These are phyloP conservation scores for Aspergillus glaucus DNA, from an alignment of 2,329 filamentous ascomycete genomes.

Conservation along the genomic window DNA sequence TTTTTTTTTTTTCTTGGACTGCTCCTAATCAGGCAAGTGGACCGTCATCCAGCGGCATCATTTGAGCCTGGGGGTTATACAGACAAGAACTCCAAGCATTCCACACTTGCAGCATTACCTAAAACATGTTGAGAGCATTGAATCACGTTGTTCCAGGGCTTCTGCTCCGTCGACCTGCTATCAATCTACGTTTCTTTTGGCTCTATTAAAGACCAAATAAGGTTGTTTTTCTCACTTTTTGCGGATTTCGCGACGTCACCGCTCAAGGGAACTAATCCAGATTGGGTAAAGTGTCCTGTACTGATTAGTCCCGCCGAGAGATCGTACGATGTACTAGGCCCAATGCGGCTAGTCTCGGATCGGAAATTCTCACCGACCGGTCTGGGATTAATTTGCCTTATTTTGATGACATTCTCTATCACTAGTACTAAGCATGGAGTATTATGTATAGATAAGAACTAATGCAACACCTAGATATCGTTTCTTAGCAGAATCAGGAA, in stretches of 20 bases:
- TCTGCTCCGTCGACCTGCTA: too few species aligned
- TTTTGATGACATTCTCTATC: neutral
- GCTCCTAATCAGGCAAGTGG: neutral
- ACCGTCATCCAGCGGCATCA: neutral
- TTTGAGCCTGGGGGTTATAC: neutral
- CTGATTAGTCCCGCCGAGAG: neutral
- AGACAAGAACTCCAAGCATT: too few species aligned
- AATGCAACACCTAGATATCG: neutral
- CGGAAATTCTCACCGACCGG: neutral
- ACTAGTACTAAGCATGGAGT: neutral
- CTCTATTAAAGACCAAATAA: too few species aligned
- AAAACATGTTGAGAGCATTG: too few species aligned
- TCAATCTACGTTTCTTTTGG: too few species aligned
- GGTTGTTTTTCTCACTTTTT: neutral
- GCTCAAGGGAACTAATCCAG: neutral
- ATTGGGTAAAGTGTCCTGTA: neutral
- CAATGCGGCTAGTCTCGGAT: neutral
- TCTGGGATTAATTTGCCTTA: neutral
- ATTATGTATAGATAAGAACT: neutral
- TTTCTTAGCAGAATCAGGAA: neutral
- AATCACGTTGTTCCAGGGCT: too few species aligned
- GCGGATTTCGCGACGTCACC: conserved; percentile 5
- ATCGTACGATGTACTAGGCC: neutral
- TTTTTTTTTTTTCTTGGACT: neutral
- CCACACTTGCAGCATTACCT: too few species aligned